Evolutionary conservation across 805 yeast species (phyloP).

Genomic region (Hanseniaspora valbyensis): DNA sequence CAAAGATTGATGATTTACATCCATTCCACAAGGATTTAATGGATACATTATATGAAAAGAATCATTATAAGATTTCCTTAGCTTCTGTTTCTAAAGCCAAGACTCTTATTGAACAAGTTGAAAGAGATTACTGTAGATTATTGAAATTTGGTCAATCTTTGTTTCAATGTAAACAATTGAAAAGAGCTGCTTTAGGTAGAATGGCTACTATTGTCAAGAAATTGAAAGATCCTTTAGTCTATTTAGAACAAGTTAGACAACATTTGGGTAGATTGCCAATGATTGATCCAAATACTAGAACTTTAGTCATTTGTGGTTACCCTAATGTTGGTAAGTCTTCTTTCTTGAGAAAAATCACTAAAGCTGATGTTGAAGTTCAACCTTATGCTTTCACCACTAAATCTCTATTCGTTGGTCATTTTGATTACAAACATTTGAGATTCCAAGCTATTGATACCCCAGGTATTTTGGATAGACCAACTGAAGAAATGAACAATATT

Average conservation of each 20-base stretch:
- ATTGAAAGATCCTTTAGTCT: slow-evolving; percentile 82
- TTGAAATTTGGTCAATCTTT: slow-evolving; percentile 95
- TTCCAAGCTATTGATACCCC: slow-evolving; percentile 99
- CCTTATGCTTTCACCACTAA: slow-evolving; percentile 99
- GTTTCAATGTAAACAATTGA: slow-evolving; percentile 96
- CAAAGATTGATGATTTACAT: slow-evolving; percentile 92
- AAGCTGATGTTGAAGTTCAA: slow-evolving; percentile 98
- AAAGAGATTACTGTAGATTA: slow-evolving; percentile 88
- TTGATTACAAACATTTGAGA: slow-evolving; percentile 92
- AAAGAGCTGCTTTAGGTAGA: slow-evolving; percentile 97
- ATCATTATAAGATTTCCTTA: slow-evolving; percentile 91
- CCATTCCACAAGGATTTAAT: slow-evolving; percentile 97
- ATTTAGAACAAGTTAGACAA: slow-evolving; percentile 97
- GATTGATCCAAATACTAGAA: slow-evolving; percentile 97
- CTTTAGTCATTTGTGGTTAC: slow-evolving; percentile 93
- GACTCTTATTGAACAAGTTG: slow-evolving; percentile 85
- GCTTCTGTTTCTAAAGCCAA: slow-evolving; percentile 93
- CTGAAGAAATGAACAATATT: slow-evolving; percentile 98
- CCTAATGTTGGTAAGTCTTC: slow-evolving; percentile 99
- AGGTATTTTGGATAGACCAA: slow-evolving; percentile 95
- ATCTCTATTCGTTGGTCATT: slow-evolving; percentile 94
- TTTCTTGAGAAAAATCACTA: slow-evolving; percentile 81
- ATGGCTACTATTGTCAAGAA: slow-evolving; percentile 98
- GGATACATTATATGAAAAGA: slow-evolving; percentile 96
- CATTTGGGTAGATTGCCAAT: slow-evolving; percentile 97